Evolutionary conservation across 768 basidiomycete species (phyloP).

Genomic region (Tremella yokohamensis): DNA sequence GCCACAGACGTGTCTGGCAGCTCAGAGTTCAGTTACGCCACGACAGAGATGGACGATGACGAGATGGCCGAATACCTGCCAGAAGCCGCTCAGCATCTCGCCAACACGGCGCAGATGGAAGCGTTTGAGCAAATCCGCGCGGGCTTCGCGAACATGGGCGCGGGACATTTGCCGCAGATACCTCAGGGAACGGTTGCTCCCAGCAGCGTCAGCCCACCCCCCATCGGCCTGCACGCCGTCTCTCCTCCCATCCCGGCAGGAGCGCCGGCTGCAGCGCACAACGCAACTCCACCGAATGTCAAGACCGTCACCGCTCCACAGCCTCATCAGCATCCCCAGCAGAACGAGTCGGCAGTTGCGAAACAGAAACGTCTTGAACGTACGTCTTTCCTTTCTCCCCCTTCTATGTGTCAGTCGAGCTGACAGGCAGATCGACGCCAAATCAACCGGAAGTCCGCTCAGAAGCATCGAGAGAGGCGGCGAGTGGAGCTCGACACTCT

Average conservation of each 20-base stretch:
- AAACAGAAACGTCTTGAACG: slow-evolving; percentile 4
- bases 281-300: no score
- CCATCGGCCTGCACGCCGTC: background rate
- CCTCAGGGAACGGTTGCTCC: background rate
- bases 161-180: background rate
- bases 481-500: slow-evolving; percentile 16
- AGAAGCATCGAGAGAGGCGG: slow-evolving; percentile 19
- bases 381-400: background rate
- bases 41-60: slow-evolving; percentile 16
- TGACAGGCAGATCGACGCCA: slow-evolving; percentile 18
- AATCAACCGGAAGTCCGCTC: slow-evolving; percentile 27
- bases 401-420: background rate
- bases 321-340: background rate
- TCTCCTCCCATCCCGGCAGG: background rate
- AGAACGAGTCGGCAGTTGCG: background rate
- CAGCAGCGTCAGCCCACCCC: background rate
- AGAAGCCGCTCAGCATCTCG: background rate
- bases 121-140: background rate
- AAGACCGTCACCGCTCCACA: no score
- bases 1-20: slow-evolving; percentile 1
- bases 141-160: background rate
- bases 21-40: slow-evolving; percentile 19
- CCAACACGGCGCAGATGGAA: no score
- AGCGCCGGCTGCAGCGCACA: background rate
- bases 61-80: slow-evolving; percentile 1